These are phyloP conservation scores for Ilyonectria destructans DNA, from an alignment of 2,329 filamentous ascomycete species.

Conservation along the genomic window DNA sequence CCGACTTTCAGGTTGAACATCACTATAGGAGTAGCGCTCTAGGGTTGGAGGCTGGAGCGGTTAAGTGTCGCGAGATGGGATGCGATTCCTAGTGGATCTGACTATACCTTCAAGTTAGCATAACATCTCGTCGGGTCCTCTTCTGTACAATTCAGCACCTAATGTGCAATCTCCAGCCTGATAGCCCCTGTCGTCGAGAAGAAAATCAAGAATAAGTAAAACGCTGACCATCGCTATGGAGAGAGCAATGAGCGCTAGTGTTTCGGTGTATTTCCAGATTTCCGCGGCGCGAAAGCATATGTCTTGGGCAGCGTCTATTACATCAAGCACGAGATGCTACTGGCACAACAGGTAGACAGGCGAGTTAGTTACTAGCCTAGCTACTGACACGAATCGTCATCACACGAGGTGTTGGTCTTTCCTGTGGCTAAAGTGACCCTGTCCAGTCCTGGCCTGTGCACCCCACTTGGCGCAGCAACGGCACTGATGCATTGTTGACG, in stretches of 20 bases:
- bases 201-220: conserved; percentile 45
- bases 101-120: no score
- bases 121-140: not conserved
- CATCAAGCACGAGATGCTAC: not conserved
- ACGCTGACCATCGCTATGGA: conserved; percentile 7
- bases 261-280: not conserved
- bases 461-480: not conserved
- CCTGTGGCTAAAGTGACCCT: not conserved
- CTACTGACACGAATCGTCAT: not conserved
- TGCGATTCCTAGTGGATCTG: no score
- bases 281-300: not conserved
- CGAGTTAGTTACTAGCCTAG: not conserved
- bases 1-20: no score
- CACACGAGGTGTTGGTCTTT: no score
- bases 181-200: not conserved
- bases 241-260: not conserved
- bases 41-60: no score
- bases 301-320: not conserved
- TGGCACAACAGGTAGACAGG: not conserved
- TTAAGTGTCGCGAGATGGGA: no score
- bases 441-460: not conserved
- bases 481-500: not conserved
- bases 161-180: not conserved
- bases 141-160: not conserved
- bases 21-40: no score